Evolutionary conservation across 1,284 basidiomycete genomes (phyloP).

Genomic region (Ustilago bromivora): DNA sequence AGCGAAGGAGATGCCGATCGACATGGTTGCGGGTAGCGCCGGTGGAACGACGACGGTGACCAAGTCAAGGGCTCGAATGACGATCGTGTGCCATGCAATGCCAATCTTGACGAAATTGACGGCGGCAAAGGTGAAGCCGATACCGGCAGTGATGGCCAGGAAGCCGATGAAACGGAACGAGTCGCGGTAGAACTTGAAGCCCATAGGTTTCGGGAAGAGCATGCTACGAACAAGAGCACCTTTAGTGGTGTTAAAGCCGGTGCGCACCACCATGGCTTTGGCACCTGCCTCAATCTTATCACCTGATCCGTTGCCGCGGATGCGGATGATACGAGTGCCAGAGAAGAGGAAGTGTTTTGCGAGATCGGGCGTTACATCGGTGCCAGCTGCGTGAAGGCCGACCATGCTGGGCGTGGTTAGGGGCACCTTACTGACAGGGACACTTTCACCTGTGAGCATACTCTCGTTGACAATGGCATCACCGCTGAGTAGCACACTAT

Average conservation of each 20-base stretch:
- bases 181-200: slow-evolving; percentile 92
- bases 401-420: slow-evolving; percentile 69
- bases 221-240: slow-evolving; percentile 95
- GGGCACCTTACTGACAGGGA: slow-evolving; percentile 88
- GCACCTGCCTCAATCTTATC: slow-evolving; percentile 72
- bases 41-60: slow-evolving; percentile 98
- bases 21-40: slow-evolving; percentile 94
- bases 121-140: slow-evolving; percentile 78
- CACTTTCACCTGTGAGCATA: slow-evolving; percentile 96
- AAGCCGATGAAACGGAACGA: slow-evolving; percentile 96
- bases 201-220: slow-evolving; percentile 98
- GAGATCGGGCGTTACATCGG: slow-evolving; percentile 77
- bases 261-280: slow-evolving; percentile 88
- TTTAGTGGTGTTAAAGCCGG: slow-evolving; percentile 97
- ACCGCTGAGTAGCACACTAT: slow-evolving; percentile 90
- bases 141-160: slow-evolving; percentile 84
- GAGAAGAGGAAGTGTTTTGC: slow-evolving; percentile 89
- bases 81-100: slow-evolving; percentile 84
- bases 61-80: slow-evolving; percentile 92
- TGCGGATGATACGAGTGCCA: slow-evolving; percentile 91
- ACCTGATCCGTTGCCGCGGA: slow-evolving; percentile 74
- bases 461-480: slow-evolving; percentile 98
- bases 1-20: slow-evolving; percentile 97
- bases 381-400: slow-evolving; percentile 51
- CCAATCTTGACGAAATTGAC: slow-evolving; percentile 92